Evolutionary conservation across 2,329 filamentous ascomycete species (phyloP).

Genomic region (Alternaria solani): DNA sequence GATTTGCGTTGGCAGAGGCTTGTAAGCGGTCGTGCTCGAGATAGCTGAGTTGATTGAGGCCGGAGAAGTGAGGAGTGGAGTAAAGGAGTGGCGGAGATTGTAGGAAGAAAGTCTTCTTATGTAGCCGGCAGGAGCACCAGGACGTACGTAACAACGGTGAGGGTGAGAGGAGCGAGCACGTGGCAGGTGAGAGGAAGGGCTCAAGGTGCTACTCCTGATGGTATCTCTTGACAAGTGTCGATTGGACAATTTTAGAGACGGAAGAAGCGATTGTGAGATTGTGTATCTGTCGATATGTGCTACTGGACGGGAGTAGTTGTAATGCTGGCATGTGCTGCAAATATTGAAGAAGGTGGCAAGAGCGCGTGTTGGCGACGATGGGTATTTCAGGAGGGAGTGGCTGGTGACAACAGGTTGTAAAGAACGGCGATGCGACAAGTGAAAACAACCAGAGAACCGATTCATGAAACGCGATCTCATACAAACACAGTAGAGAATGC

Average conservation of each 20-base stretch:
- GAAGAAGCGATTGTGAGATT: accelerated
- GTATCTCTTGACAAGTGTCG: neutral
- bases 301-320: neutral
- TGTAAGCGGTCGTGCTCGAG: neutral
- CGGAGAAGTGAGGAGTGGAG: neutral
- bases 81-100: constrained; percentile 6
- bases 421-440: constrained; percentile 6
- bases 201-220: neutral
- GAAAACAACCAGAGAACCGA: too few relatives aligned
- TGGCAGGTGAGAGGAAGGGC: constrained; percentile 10
- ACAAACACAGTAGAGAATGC: neutral
- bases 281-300: neutral
- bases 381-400: constrained; percentile 6
- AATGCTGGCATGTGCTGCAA: neutral
- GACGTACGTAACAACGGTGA: constrained; percentile 2
- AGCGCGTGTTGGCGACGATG: constrained; percentile 4
- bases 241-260: neutral
- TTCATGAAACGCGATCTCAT: neutral
- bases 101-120: neutral
- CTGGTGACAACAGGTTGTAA: neutral
- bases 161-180: constrained; percentile 8
- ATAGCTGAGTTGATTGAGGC: neutral
- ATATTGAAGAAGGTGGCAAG: neutral
- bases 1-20: neutral
- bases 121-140: neutral